phyloP scores from a whole-genome alignment of 768 basidiomycete genomes.

The Tricholoma matsutake region DNA sequence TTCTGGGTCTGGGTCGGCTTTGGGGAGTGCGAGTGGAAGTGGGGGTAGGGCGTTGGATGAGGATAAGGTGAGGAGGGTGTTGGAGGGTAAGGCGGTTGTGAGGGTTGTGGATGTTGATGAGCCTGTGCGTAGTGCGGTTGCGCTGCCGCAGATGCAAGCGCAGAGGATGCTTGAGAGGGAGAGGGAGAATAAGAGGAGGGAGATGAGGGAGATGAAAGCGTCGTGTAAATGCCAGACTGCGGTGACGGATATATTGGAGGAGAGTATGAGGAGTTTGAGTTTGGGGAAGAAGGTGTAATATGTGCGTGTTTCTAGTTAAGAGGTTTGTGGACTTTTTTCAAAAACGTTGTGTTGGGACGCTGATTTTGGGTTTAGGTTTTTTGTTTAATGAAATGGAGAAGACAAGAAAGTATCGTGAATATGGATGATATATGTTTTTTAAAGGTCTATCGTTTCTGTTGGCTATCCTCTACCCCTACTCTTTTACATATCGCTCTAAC shows the following conservation, averaged over 20 bases:
- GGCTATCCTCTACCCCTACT: too few relatives aligned
- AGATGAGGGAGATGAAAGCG: not conserved
- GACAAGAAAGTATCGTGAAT: too few relatives aligned
- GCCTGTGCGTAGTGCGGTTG: conserved; percentile 14
- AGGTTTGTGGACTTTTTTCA: too few relatives aligned
- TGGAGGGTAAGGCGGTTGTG: conserved; percentile 82
- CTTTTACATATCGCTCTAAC: too few relatives aligned
- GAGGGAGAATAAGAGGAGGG: conserved; percentile 11
- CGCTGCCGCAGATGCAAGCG: conserved; percentile 1
- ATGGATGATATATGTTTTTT: too few relatives aligned
- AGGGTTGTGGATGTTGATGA: conserved; percentile 75
- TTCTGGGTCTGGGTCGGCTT: conserved; percentile 22
- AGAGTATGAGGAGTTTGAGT: conserved; percentile 66
- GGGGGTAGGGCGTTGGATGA: conserved; percentile 50
- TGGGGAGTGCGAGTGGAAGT: conserved; percentile 16
- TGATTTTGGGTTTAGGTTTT: too few relatives aligned
- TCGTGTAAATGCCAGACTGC: conserved; percentile 11
- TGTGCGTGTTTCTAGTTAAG: not conserved
- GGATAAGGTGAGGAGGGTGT: conserved; percentile 76
- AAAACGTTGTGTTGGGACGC: too few relatives aligned
- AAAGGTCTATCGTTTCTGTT: too few relatives aligned
- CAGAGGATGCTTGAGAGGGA: conserved; percentile 8
- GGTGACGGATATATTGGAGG: conserved; percentile 50
- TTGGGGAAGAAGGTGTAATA: conserved; percentile 48
- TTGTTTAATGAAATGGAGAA: too few relatives aligned